Evolutionary conservation across 2,329 filamentous ascomycete genomes (phyloP).

Genomic region (Passalora sequoiae): DNA sequence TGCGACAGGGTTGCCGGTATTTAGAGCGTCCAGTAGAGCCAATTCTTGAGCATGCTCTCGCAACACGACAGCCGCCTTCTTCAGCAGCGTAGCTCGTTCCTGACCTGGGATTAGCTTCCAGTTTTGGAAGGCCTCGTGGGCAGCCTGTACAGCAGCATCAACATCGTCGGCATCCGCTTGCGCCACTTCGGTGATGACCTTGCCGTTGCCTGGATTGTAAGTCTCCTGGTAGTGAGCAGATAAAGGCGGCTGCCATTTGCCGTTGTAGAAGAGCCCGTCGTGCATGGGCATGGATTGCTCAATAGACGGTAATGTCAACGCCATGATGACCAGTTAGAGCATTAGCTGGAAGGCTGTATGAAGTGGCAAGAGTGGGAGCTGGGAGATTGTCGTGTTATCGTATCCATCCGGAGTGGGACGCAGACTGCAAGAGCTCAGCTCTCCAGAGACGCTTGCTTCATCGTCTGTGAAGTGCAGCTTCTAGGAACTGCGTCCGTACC

Average conservation of each 20-base stretch:
- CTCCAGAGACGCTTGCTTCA: too few species aligned
- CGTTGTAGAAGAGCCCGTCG: slow-evolving; percentile 24
- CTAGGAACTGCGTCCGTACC: too few species aligned
- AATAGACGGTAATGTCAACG: slow-evolving; percentile 8
- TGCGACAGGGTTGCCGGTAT: slow-evolving; percentile 23
- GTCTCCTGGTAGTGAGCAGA: slow-evolving; percentile 22
- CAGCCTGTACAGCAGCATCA: slow-evolving; percentile 24
- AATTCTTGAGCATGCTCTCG: slow-evolving; percentile 15
- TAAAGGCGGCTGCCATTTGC: slow-evolving; percentile 21
- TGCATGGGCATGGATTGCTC: slow-evolving; percentile 20
- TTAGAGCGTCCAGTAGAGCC: slow-evolving; percentile 19
- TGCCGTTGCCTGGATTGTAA: slow-evolving; percentile 25
- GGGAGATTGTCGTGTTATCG: too few species aligned
- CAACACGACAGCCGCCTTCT: slow-evolving; percentile 38
- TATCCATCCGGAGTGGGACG: too few species aligned
- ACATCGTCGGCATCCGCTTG: slow-evolving; percentile 23
- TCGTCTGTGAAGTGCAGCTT: too few species aligned
- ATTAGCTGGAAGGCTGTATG: too few species aligned
- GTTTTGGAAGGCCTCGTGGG: slow-evolving; percentile 21
- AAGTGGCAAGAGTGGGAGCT: too few species aligned
- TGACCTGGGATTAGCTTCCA: slow-evolving; percentile 14
- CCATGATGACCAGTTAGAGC: slow-evolving; percentile 7
- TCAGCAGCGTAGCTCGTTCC: slow-evolving; percentile 35
- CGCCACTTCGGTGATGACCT: slow-evolving; percentile 22
- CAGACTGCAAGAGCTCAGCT: too few species aligned